A percentile compares a stretch with the other conserved stretches of the same genome.
Evolutionary conservation across 1,139 yeast species (phyloP).

Genomic region (Yueomyces sp.): DNA sequence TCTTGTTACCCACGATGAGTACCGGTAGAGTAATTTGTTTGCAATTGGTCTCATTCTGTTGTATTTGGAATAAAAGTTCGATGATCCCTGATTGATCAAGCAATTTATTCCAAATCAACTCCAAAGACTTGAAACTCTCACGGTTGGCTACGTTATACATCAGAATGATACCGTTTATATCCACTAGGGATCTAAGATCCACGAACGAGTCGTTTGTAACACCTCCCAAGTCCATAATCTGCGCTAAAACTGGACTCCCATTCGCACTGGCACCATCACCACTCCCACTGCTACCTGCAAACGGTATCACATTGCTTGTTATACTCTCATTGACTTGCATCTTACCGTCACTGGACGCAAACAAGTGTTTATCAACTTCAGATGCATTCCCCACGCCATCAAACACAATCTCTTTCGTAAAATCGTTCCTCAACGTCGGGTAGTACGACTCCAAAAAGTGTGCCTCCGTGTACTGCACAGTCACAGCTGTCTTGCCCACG

Average conservation of each 20-base stretch:
- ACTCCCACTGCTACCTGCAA: no score
- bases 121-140: conserved; percentile 67
- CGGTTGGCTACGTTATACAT: conserved; percentile 76
- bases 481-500: conserved; percentile 81
- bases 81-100: conserved; percentile 56
- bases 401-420: conserved; percentile 56
- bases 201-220: not conserved
- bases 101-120: conserved; percentile 73
- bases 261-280: no score
- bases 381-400: not conserved
- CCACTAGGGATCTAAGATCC: conserved; percentile 64
- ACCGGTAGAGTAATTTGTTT: conserved; percentile 41
- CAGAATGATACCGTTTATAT: conserved; percentile 74
- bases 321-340: no score
- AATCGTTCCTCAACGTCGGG: conserved; percentile 79
- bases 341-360: no score
- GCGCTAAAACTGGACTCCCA: not conserved
- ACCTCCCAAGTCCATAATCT: not conserved
- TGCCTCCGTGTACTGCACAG: conserved; percentile 77
- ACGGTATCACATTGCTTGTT: no score
- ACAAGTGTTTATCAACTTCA: not conserved
- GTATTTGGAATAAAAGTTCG: conserved; percentile 18
- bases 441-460: conserved; percentile 84
- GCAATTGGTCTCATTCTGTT: not conserved
- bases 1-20: conserved; percentile 75